phyloP scores from a whole-genome alignment of 2,329 filamentous ascomycete genomes.

The Zalaria sp. region DNA sequence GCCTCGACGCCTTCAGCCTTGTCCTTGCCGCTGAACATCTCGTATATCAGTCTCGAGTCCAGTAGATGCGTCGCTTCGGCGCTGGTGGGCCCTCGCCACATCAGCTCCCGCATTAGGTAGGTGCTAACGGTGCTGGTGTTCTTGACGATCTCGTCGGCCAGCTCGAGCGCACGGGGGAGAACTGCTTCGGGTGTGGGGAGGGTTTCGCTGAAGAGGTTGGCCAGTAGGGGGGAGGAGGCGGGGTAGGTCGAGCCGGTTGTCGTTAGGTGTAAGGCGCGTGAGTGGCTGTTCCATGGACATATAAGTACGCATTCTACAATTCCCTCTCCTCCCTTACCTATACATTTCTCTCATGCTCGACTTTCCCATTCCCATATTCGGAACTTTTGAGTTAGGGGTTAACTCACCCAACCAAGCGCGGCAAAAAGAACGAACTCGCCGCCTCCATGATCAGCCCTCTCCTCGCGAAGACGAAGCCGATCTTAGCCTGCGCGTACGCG shows the following conservation, averaged over 20 bases:
- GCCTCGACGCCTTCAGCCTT: slow-evolving; percentile 52
- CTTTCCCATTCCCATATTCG: too few relatives aligned
- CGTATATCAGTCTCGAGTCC: slow-evolving; percentile 50
- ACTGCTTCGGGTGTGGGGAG: slow-evolving; percentile 45
- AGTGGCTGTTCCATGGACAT: slow-evolving; percentile 9
- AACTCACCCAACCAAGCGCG: slow-evolving; percentile 47
- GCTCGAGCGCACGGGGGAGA: slow-evolving; percentile 47
- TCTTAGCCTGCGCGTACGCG: slow-evolving; percentile 43
- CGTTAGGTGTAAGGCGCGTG: slow-evolving; percentile 48
- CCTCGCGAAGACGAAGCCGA: slow-evolving; percentile 61
- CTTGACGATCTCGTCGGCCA: slow-evolving; percentile 51
- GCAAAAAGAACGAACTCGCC: slow-evolving; percentile 57
- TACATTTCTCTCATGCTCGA: too few relatives aligned
- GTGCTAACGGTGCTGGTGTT: slow-evolving; percentile 53
- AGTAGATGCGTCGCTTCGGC: slow-evolving; percentile 58
- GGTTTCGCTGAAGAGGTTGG: slow-evolving; percentile 52
- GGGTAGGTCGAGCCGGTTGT: slow-evolving; percentile 52
- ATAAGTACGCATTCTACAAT: background rate
- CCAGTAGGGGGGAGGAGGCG: slow-evolving; percentile 32
- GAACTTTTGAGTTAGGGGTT: too few relatives aligned
- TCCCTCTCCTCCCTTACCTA: too few relatives aligned
- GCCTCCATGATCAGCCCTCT: slow-evolving; percentile 61
- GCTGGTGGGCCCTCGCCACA: slow-evolving; percentile 44
- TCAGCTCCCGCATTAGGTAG: slow-evolving; percentile 56
- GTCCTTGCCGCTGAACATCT: slow-evolving; percentile 47